Conservation (phyloP, 441 rosid genomes). For the Raphanus hybrid region DNA sequence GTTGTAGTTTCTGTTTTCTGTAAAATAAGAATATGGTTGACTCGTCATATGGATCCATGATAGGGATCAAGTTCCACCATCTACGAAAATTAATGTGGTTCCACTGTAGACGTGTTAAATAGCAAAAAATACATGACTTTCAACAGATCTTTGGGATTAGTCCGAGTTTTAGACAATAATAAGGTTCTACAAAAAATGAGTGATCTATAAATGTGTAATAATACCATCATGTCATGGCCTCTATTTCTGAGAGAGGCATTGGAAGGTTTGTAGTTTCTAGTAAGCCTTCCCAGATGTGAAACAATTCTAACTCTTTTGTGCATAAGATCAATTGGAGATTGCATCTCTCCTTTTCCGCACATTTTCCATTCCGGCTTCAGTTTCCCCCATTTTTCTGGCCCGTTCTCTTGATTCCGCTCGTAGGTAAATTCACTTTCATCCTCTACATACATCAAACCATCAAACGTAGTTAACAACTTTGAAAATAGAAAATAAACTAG, state of each 20-base stretch:
- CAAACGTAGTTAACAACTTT: neutral
- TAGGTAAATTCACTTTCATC: conserved; percentile 68
- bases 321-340: conserved; percentile 75
- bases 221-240: conserved; percentile 90
- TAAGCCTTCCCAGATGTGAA: conserved; percentile 56
- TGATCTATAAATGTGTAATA: neutral
- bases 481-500: neutral
- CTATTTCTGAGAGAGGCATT: conserved; percentile 70
- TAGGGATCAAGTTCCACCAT: neutral
- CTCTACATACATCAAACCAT: conserved; percentile 46
- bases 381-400: conserved; percentile 75
- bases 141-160: neutral
- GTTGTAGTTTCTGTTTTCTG: neutral
- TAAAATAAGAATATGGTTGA: neutral
- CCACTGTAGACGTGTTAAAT: neutral
- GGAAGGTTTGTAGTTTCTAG: conserved; percentile 53
- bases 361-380: conserved; percentile 65
- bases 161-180: neutral
- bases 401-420: conserved; percentile 37
- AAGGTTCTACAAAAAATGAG: neutral
- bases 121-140: neutral
- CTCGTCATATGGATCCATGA: neutral
- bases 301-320: conserved; percentile 57
- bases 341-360: conserved; percentile 73
- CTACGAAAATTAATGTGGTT: neutral